phyloP scores from a whole-genome alignment of 1,284 basidiomycete genomes.

The Cryptococcus amylolentus region DNA sequence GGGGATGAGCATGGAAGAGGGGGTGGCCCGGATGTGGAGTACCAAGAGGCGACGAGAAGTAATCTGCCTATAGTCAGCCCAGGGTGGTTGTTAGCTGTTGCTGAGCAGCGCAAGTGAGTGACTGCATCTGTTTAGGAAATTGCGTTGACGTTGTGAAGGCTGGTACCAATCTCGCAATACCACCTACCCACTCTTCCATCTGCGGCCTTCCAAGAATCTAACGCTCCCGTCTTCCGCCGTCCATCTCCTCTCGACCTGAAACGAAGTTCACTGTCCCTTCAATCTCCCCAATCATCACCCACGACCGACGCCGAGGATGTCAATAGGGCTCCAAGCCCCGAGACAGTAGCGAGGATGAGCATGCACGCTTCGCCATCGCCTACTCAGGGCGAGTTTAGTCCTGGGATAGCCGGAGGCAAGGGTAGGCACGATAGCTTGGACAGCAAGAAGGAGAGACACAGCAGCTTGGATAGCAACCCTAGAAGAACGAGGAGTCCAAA shows the following conservation, averaged over 20 bases:
- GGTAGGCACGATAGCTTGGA: conserved; percentile 19
- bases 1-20: conserved; percentile 55
- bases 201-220: conserved; percentile 24
- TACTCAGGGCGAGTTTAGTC: conserved; percentile 2
- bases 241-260: conserved; percentile 33
- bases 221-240: conserved; percentile 55
- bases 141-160: conserved; percentile 54
- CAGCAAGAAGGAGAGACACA: background rate
- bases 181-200: conserved; percentile 65
- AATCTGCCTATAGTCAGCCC: conserved; percentile 88
- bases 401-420: conserved; percentile 11
- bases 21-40: conserved; percentile 61
- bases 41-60: conserved; percentile 82
- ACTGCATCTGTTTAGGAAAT: background rate
- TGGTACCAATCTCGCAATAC: conserved; percentile 77
- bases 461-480: conserved; percentile 1
- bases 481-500: conserved; percentile 40
- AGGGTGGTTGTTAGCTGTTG: conserved; percentile 82
- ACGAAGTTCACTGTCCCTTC: conserved; percentile 32
- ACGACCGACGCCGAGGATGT: conserved; percentile 28
- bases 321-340: conserved; percentile 41
- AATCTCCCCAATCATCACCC: conserved; percentile 24
- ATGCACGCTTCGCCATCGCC: conserved; percentile 19
- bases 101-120: conserved; percentile 70
- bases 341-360: conserved; percentile 49